Evolutionary conservation across 1,139 yeast species (phyloP), one percentile per base, ranked within the genome.

Genomic region (Hyphopichia burtonii): DNA sequence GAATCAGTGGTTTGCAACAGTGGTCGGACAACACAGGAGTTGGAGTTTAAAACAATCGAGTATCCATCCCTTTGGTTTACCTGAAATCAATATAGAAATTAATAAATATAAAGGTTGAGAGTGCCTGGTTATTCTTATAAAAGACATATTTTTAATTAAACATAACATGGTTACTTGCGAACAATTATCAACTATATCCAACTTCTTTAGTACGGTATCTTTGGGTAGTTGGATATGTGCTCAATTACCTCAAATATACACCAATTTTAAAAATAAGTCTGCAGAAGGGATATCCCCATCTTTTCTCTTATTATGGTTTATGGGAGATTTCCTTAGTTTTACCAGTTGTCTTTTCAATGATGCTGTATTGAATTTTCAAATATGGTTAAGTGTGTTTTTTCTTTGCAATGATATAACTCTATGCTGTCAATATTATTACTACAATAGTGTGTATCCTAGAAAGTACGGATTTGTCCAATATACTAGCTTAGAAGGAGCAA

Each of bases 261-360:
- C 83, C 54, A 91, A 91, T 55, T 87, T 86, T 61, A 70, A 70
- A 28, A 80, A 76, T 57, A 83, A 87, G 55, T 84, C 95, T 1
- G 96, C 94, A 1, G 95, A 84, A 32, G 98, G 97, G 1, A 72
- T 93, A 25, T 86, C 96, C 7, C 78, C 86, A n/a, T 74, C 76
- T 9, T 89, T 91, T 53, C 71, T 93, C 5, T 48, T 78, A 16
- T 79, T 86, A 43, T 90, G 97, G 96, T 76, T 88, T 47, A 58
- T 80, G 48, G 99, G 98, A 4, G 99, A 93, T 59, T 71, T 86
- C 20, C 71, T 93, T 11, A 87, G 93, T 46, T 74, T 91, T 43
- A 59, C 83, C 8, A 95, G 97, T 35, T 90, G 97, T 52, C 53
- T 89, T 14, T 58, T 90, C 43, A 91, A 94, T 17, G 75, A 79